A percentile compares a stretch with the other conserved stretches of the same genome.
phyloP scores from a whole-genome alignment of 768 basidiomycete species.

The Crucibulum laeve region DNA sequence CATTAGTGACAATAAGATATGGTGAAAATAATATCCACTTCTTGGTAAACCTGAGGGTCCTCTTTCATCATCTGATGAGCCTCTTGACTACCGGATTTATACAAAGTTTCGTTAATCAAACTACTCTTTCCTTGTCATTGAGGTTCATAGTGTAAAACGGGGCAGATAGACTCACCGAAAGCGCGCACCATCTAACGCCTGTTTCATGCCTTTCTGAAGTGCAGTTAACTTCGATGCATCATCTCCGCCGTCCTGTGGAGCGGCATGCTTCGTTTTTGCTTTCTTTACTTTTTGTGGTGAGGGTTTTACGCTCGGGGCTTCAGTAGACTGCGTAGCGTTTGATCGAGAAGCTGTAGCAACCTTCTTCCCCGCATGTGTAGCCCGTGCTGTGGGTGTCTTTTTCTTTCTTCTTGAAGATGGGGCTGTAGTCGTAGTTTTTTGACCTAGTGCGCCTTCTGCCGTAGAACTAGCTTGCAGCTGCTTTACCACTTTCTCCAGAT shows the following conservation, averaged over 20 bases:
- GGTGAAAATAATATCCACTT: slow-evolving; percentile 44
- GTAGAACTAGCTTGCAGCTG: slow-evolving; percentile 28
- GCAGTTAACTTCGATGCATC: slow-evolving; percentile 11
- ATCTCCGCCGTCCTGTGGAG: slow-evolving; percentile 7
- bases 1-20: slow-evolving; percentile 2
- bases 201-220: slow-evolving; percentile 75
- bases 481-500: slow-evolving; percentile 58
- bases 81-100: slow-evolving; percentile 76
- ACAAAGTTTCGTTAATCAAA: slow-evolving; percentile 89
- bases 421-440: slow-evolving; percentile 7
- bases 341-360: neutral
- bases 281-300: slow-evolving; percentile 10
- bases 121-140: too few relatives aligned
- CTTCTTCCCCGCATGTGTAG: slow-evolving; percentile 12
- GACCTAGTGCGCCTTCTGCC: slow-evolving; percentile 14
- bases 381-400: slow-evolving; percentile 16
- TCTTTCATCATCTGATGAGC: slow-evolving; percentile 81
- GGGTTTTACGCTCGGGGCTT: slow-evolving; percentile 12
- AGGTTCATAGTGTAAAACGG: too few relatives aligned
- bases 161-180: slow-evolving; percentile 70
- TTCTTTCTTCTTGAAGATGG: slow-evolving; percentile 12
- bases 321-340: neutral
- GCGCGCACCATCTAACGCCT: slow-evolving; percentile 79
- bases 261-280: slow-evolving; percentile 9
- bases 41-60: slow-evolving; percentile 76